Conservation (phyloP, 306 rosid genomes). For the Quillaja saponaria region DNA sequence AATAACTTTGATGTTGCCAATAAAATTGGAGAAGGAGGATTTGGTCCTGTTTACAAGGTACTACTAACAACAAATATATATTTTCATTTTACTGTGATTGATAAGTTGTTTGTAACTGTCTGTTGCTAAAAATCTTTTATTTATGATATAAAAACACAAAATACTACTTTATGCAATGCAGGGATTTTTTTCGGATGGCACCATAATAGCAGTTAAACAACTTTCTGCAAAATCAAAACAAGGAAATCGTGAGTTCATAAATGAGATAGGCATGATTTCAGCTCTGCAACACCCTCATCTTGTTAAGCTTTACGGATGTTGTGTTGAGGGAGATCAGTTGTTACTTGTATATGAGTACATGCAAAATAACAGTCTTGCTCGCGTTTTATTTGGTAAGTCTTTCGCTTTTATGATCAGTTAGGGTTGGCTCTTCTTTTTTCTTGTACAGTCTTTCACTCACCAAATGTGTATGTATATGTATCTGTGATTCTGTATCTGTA, state of each 20-base stretch:
- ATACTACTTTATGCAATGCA: slow-evolving; percentile 10
- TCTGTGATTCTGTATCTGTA: not conserved
- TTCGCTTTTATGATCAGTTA: not conserved
- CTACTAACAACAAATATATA: not conserved
- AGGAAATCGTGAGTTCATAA: slow-evolving; percentile 57
- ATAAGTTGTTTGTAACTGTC: not conserved
- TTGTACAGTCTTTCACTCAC: not conserved
- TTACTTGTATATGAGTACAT: slow-evolving; percentile 52
- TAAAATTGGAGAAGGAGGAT: slow-evolving; percentile 73
- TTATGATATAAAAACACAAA: not conserved
- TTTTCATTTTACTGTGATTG: not conserved
- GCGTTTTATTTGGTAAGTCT: slow-evolving; percentile 46
- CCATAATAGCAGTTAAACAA: slow-evolving; percentile 45
- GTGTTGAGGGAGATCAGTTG: slow-evolving; percentile 50
- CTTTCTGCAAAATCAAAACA: slow-evolving; percentile 50
- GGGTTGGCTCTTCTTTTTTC: too few relatives aligned
- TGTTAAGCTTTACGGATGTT: slow-evolving; percentile 55
- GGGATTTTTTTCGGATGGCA: slow-evolving; percentile 49
- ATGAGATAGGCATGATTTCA: slow-evolving; percentile 59
- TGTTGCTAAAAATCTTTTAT: not conserved
- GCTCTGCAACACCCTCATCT: slow-evolving; percentile 56
- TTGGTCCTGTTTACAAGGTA: slow-evolving; percentile 69
- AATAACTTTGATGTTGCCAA: slow-evolving; percentile 33
- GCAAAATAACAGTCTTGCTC: slow-evolving; percentile 65
- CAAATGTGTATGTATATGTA: too few relatives aligned